phyloP scores from a whole-genome alignment of 176 grass and related monocot genomes.

The Aegilops umbellulata region DNA sequence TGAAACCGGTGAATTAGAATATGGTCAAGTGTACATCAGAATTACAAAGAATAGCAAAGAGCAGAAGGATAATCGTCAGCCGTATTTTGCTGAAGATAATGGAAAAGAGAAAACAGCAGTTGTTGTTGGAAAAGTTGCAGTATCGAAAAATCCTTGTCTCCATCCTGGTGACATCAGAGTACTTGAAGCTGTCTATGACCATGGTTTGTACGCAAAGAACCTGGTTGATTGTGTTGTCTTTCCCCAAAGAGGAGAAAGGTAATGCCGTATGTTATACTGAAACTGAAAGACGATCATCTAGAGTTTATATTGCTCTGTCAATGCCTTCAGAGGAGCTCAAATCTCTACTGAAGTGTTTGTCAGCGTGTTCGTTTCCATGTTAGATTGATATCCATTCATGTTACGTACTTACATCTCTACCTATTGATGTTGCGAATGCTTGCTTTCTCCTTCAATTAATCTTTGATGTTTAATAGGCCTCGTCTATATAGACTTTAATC shows the following conservation, averaged over 20 bases:
- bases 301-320: slow-evolving; percentile 14
- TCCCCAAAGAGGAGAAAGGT: slow-evolving; percentile 87
- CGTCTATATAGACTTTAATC: slow-evolving; percentile 8
- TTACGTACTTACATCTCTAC: background rate
- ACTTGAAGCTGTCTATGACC: slow-evolving; percentile 77
- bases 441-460: slow-evolving; percentile 9
- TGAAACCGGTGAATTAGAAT: slow-evolving; percentile 61
- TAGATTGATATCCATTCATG: slow-evolving; percentile 9
- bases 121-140: slow-evolving; percentile 68
- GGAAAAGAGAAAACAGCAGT: slow-evolving; percentile 33
- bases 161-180: slow-evolving; percentile 96
- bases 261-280: slow-evolving; percentile 27
- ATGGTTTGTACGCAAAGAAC: slow-evolving; percentile 56
- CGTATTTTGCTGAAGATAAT: slow-evolving; percentile 50
- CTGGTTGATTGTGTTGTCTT: slow-evolving; percentile 87
- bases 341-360: slow-evolving; percentile 18
- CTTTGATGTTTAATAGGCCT: background rate
- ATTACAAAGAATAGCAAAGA: slow-evolving; percentile 77
- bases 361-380: slow-evolving; percentile 6
- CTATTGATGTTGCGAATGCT: slow-evolving; percentile 5
- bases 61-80: slow-evolving; percentile 41
- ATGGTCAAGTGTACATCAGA: slow-evolving; percentile 82
- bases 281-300: slow-evolving; percentile 13
- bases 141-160: slow-evolving; percentile 91
- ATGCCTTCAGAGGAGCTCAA: background rate